Percentiles rank a stretch among this genome's conserved stretches.
Evolutionary conservation across 2,329 filamentous ascomycete species (phyloP).

Genomic region (Biscogniauxia sp.): DNA sequence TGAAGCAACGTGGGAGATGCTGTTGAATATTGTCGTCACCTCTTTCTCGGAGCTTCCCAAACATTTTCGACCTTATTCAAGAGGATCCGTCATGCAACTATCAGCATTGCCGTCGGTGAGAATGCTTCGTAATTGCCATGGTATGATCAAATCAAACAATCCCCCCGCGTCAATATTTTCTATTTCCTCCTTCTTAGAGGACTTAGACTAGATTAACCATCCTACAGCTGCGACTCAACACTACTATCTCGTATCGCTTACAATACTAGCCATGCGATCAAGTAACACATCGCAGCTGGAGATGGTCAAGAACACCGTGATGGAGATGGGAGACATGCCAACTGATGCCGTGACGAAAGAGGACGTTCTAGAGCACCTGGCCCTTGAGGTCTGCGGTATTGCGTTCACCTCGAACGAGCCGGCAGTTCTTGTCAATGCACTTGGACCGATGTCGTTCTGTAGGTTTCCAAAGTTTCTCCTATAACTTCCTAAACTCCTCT

Average conservation of each 20-base stretch:
- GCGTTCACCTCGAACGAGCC: slow-evolving; percentile 43
- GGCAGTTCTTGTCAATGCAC: slow-evolving; percentile 45
- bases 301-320: slow-evolving; percentile 4
- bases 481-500: not conserved
- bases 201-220: not conserved
- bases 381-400: slow-evolving; percentile 41
- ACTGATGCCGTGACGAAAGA: slow-evolving; percentile 8
- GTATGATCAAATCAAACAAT: slow-evolving; percentile 25
- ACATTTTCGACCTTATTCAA: slow-evolving; percentile 33
- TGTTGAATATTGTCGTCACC: slow-evolving; percentile 20
- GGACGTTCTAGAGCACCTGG: slow-evolving; percentile 33
- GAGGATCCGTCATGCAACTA: slow-evolving; percentile 6
- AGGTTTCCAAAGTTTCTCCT: slow-evolving; percentile 13
- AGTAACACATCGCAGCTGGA: slow-evolving; percentile 7
- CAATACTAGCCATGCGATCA: slow-evolving; percentile 30
- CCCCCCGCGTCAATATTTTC: not conserved
- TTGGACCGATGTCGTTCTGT: slow-evolving; percentile 48
- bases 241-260: slow-evolving; percentile 39
- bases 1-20: slow-evolving; percentile 17
- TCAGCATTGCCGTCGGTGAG: slow-evolving; percentile 37
- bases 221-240: slow-evolving; percentile 40
- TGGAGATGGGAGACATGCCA: not conserved
- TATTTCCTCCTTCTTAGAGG: not conserved
- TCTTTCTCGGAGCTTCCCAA: slow-evolving; percentile 36
- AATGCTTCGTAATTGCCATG: slow-evolving; percentile 42